Base-by-base conservation (phyloP, 306 rosid genomes). In the Trifolium dubium region DNA sequence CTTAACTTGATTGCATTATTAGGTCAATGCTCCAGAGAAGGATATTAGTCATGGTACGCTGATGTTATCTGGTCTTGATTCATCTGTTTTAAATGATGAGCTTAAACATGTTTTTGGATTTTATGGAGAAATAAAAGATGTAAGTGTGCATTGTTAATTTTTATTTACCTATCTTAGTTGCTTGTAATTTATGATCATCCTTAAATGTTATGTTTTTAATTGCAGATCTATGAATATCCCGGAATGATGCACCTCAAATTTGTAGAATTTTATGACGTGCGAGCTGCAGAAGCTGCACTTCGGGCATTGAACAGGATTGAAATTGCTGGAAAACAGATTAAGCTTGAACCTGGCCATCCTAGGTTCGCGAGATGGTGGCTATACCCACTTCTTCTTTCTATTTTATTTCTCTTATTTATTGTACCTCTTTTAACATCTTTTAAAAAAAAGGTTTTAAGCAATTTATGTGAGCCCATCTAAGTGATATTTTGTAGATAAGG, bases 71-170 rank as follows among this genome's bases (percentile, higher is more conserved):
- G 85, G 84, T 72, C 83, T 91, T 73, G 94, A 91, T 87, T 84
- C 92, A 75, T 82, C 94, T 64, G 82, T 89, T 83, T 85, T 82
- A 69, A 79, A 84, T 71, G 85, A 89, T 4, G 89, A 91, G 51
- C 86, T 91, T 60, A 76, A 43, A 66, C 86, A 81, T 30, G 65
- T 83, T 76, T 91, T 91, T 80, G 91, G 88, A 53, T 78, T 82
- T 67, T 91, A 89, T 81, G 97, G 97, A 73, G 97, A 91, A 77
- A 81, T 91, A 39, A 89, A 82, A 84, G 89, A 91, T 60, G 97
- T 89, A 75, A 84, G 89, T 62, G 61, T 49, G 62, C 41, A 18
- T n/a, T 68, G 74, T 74, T 75, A 56, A 50, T 53, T 73, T 84
- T 70, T 59, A 2, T 51, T 51, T 55, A 62, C 51, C 54, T 32